Conservation (phyloP, 805 yeast species). For the Nakazawaea sp. region DNA sequence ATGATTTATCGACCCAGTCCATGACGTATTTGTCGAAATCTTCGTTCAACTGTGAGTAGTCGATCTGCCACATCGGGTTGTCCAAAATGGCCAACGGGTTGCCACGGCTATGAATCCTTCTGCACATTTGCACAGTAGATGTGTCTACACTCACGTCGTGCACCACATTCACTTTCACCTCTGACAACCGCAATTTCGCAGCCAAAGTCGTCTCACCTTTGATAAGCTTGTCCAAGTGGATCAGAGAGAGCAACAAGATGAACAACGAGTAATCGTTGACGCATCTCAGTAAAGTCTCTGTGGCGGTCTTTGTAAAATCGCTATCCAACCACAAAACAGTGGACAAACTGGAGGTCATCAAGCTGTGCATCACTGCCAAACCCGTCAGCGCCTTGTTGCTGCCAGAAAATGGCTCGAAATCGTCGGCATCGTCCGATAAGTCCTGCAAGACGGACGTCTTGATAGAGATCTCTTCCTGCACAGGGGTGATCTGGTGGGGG, state of each 20-base stretch:
- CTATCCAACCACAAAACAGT: neutral
- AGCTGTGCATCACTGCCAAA: neutral
- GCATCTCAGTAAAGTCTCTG: neutral
- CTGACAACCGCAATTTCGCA: neutral
- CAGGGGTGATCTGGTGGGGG: too few relatives aligned
- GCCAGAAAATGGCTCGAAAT: neutral
- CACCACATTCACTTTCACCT: neutral
- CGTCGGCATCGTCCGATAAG: neutral
- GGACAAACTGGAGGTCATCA: neutral
- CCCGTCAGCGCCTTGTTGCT: neutral
- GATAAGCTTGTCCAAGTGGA: neutral
- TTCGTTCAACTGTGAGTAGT: neutral
- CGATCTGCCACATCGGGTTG: neutral
- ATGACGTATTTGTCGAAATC: too few relatives aligned
- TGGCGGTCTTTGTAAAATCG: neutral
- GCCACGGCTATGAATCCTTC: neutral
- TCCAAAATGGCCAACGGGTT: neutral
- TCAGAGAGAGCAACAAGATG: neutral
- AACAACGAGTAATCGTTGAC: conserved; percentile 3
- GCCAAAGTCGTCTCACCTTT: neutral
- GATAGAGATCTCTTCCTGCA: neutral
- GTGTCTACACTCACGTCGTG: neutral
- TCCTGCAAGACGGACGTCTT: conserved; percentile 5
- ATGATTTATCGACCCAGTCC: too few relatives aligned
- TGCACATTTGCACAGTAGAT: neutral